Evolutionary conservation across 148 eudicot species (phyloP).

Genomic region (Vaccinium darrowii): DNA sequence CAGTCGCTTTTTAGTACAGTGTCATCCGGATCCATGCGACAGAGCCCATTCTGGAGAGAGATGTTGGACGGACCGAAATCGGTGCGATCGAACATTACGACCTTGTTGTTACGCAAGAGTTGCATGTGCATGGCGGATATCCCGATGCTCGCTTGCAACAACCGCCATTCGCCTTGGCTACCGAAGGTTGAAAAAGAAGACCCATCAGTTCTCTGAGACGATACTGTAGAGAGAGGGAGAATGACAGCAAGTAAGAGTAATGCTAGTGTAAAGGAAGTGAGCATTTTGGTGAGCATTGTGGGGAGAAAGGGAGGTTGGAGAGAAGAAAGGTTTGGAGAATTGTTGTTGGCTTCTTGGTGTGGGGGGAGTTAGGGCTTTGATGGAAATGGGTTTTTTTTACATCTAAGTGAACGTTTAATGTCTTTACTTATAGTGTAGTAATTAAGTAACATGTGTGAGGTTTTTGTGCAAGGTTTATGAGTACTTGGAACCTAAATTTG

Average conservation of each 20-base stretch:
- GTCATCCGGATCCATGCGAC: slow-evolving; percentile 58
- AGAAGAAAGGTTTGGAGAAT: neutral
- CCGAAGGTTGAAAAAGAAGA: slow-evolving; percentile 7
- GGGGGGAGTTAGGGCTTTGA: neutral
- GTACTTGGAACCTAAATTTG: neutral
- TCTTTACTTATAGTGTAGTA: neutral
- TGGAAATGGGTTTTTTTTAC: slow-evolving; percentile 6
- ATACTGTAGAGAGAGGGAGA: slow-evolving; percentile 8
- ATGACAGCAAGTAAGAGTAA: neutral
- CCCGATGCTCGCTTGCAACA: slow-evolving; percentile 59
- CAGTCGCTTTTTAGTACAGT: slow-evolving; percentile 47
- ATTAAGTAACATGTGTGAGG: neutral
- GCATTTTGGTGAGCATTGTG: slow-evolving; percentile 22
- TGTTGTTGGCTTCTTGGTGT: slow-evolving; percentile 17
- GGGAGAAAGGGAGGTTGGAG: neutral
- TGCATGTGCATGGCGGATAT: slow-evolving; percentile 95
- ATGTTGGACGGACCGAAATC: slow-evolving; percentile 75
- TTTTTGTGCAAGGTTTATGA: neutral
- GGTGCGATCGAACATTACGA: slow-evolving; percentile 71
- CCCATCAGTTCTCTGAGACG: slow-evolving; percentile 19
- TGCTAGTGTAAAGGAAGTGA: slow-evolving; percentile 22
- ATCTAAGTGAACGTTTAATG: neutral
- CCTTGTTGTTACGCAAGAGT: slow-evolving; percentile 58
- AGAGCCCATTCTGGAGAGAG: slow-evolving; percentile 52
- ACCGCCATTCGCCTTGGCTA: slow-evolving; percentile 53